Evolutionary conservation across 257 asterid genomes (phyloP), one percentile per base, ranked within the genome.

Genomic region (Przewalskia tangutica): DNA sequence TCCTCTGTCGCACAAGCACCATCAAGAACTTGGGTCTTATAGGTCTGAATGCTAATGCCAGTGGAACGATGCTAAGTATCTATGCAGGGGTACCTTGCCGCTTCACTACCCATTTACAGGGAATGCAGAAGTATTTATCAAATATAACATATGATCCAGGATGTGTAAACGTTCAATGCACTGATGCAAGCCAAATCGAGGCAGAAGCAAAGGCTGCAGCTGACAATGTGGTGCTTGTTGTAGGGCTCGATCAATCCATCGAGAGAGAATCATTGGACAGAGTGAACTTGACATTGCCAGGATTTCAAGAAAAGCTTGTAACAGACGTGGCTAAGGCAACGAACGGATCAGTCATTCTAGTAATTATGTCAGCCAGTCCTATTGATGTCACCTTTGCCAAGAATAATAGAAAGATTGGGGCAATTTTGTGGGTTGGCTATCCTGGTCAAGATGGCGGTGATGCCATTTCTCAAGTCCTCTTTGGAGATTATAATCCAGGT

Each of bases 361-460:
- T 86, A 3, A 40, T 86, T 75, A 86, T 86, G 85, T 75, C 86
- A 9, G 84, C 85, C 27, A 16, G 85, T 10, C 83, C 85, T 44
- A 36, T 86, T 53, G 89, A 83, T 40, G 59, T 86, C 40, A 34
- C 83, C 11, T 86, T 83, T 58, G 86, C 70, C 0, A 83, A 83
- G 55, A 70, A 50, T 7, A 53, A 77, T 36, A 42, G 53, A 8
- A 83, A 81, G 44, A 62, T 83, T 8, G 76, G 67, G 27, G 82
- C 84, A 32, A 77, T 86, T 59, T 63, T 86, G 17, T 86, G 89
- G 89, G 84, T 81, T 50, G 89, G 89, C 16, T 83, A 81, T 63
- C 86, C 89, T 16, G 86, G 89, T 38, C 83, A 86, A 78, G 83
- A 73, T 16, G 89, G 89, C 8, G 89, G 89, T 3, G 78, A 73